Evolutionary conservation across 2,329 filamentous ascomycete species (phyloP).

Genomic region (Alternaria longipes): DNA sequence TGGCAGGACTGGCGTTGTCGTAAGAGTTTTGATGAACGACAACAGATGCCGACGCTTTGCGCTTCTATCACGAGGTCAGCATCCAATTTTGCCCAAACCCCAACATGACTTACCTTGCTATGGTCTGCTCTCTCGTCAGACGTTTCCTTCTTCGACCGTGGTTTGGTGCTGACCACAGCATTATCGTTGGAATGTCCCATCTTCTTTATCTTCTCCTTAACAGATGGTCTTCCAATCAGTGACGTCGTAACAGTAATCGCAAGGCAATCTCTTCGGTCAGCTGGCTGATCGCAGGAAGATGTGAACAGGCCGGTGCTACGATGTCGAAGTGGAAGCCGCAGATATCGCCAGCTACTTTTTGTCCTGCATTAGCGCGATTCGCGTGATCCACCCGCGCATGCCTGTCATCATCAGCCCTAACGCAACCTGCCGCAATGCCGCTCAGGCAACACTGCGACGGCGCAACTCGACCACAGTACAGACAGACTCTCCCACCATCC

Average conservation of each 20-base stretch:
- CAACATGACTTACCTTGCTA: constrained; percentile 16
- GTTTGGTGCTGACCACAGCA: too few relatives aligned
- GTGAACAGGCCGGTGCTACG: neutral
- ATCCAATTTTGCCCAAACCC: too few relatives aligned
- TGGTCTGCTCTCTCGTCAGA: too few relatives aligned
- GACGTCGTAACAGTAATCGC: too few relatives aligned
- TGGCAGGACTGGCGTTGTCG: constrained; percentile 18
- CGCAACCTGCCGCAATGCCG: neutral
- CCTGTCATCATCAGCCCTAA: constrained; percentile 9
- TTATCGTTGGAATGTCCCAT: too few relatives aligned
- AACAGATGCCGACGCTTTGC: constrained; percentile 32
- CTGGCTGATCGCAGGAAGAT: neutral
- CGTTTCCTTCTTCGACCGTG: too few relatives aligned
- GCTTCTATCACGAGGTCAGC: constrained; percentile 27
- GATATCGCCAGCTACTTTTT: constrained; percentile 5
- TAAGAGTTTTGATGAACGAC: constrained; percentile 27
- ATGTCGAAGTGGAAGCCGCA: neutral
- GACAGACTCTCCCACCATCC: too few relatives aligned
- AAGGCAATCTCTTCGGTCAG: too few relatives aligned
- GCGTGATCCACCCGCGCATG: constrained; percentile 11
- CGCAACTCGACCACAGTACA: neutral
- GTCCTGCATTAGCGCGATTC: constrained; percentile 30
- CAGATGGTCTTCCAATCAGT: too few relatives aligned
- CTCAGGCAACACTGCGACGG: neutral
- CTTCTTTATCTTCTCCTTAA: too few relatives aligned